Conservation (phyloP, 1,284 basidiomycete species). For the Rhodotorula sp. region DNA sequence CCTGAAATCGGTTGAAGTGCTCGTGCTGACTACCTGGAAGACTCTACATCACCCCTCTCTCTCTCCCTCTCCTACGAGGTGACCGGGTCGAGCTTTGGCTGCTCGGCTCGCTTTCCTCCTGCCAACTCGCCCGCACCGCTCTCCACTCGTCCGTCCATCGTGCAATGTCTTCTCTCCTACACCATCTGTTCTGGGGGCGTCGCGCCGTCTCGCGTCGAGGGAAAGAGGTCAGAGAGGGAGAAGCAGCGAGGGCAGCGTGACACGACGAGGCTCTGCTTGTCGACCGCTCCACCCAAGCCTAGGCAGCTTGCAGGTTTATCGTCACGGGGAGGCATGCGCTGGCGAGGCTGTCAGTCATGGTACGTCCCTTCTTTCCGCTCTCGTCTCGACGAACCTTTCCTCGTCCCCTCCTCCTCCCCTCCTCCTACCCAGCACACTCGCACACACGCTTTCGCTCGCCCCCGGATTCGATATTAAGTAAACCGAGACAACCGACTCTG, state of each 20-base stretch:
- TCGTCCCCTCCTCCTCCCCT: neutral
- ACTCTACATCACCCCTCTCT: constrained; percentile 5
- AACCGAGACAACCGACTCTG: constrained; percentile 11
- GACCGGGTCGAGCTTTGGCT: neutral
- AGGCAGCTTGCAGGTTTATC: neutral
- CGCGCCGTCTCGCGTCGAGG: too few relatives aligned
- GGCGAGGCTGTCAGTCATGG: too few relatives aligned
- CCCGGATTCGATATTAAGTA: constrained; percentile 13
- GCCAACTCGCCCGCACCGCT: too few relatives aligned
- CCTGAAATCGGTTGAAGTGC: constrained; percentile 32
- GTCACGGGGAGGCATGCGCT: too few relatives aligned
- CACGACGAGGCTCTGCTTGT: neutral
- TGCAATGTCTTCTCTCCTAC: neutral
- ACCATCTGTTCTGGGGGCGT: too few relatives aligned
- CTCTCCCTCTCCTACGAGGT: neutral
- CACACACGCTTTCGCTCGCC: neutral
- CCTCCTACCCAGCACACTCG: too few relatives aligned
- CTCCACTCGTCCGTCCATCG: neutral
- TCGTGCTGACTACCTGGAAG: constrained; percentile 28
- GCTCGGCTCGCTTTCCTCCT: neutral
- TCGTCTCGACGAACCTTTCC: neutral
- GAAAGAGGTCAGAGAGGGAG: too few relatives aligned
- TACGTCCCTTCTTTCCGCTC: neutral
- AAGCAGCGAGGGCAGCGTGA: neutral
- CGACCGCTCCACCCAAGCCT: neutral